Evolutionary conservation across 1,284 basidiomycete species (phyloP).

Genomic region (Tremellales sp.): DNA sequence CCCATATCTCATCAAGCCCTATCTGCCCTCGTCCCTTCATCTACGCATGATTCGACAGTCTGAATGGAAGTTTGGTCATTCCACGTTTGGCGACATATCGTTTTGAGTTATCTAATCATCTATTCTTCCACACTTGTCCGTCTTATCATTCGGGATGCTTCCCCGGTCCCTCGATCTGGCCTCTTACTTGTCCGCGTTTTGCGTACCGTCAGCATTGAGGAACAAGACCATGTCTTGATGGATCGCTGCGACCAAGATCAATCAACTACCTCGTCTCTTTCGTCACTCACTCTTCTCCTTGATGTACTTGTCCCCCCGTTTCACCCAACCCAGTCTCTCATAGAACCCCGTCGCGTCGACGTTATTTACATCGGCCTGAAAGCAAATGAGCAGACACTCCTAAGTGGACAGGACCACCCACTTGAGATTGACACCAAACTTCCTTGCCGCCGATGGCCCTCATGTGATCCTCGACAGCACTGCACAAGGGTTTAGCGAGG

Average conservation of each 20-base stretch:
- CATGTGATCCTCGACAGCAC: conserved; percentile 16
- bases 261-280: background rate
- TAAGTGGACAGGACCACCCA: background rate
- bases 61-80: too few species aligned
- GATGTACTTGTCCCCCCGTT: conserved; percentile 12
- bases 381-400: background rate
- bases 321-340: conserved; percentile 12
- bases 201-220: too few species aligned
- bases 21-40: too few species aligned
- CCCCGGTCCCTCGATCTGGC: too few species aligned
- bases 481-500: conserved; percentile 11
- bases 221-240: conserved; percentile 15
- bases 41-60: too few species aligned
- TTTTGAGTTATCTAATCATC: too few species aligned
- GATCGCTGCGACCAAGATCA: conserved; percentile 2
- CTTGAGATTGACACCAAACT: conserved; percentile 19
- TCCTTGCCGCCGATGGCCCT: conserved; percentile 11
- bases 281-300: conserved; percentile 21
- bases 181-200: too few species aligned
- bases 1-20: too few species aligned
- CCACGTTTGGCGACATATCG: too few species aligned
- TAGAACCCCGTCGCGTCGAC: conserved; percentile 20
- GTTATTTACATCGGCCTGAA: conserved; percentile 2
- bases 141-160: too few species aligned
- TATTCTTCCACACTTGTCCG: too few species aligned